These are phyloP conservation scores for Zymoseptoria brevis DNA, from an alignment of 2,329 filamentous ascomycete species.

Conservation along the genomic window DNA sequence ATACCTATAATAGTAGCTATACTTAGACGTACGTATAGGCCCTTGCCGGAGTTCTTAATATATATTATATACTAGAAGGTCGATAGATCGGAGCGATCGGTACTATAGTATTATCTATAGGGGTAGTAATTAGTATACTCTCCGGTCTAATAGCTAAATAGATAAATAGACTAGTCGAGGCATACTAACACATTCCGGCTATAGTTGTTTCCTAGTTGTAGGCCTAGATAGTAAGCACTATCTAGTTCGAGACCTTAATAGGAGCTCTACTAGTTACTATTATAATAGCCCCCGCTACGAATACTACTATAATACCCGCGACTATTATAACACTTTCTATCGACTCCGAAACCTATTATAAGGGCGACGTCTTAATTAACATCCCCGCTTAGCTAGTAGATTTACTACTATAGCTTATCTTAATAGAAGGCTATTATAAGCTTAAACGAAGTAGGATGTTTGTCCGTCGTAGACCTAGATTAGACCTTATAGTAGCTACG, in stretches of 20 bases:
- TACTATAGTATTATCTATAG: background rate
- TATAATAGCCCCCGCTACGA: background rate
- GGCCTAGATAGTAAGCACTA: background rate
- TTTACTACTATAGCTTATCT: background rate
- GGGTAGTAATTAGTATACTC: too few species aligned
- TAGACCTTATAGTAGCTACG: background rate
- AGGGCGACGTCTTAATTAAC: background rate
- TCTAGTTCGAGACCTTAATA: background rate
- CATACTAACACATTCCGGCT: background rate
- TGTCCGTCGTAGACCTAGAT: background rate
- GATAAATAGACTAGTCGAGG: background rate
- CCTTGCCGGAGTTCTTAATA: background rate
- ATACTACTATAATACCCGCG: background rate
- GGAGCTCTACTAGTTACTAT: background rate
- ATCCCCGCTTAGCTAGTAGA: background rate
- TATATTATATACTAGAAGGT: background rate
- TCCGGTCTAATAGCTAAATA: too few species aligned
- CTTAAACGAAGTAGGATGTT: background rate
- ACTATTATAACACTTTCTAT: background rate
- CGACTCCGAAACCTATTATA: background rate
- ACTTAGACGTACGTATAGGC: background rate
- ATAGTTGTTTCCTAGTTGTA: background rate
- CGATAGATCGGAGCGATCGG: background rate
- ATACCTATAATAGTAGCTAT: background rate
- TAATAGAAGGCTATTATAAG: background rate